Percentiles rank a stretch among this genome's conserved stretches.
Evolutionary conservation across 2,329 filamentous ascomycete genomes (phyloP).

Genomic region (Alternaria burnsii): DNA sequence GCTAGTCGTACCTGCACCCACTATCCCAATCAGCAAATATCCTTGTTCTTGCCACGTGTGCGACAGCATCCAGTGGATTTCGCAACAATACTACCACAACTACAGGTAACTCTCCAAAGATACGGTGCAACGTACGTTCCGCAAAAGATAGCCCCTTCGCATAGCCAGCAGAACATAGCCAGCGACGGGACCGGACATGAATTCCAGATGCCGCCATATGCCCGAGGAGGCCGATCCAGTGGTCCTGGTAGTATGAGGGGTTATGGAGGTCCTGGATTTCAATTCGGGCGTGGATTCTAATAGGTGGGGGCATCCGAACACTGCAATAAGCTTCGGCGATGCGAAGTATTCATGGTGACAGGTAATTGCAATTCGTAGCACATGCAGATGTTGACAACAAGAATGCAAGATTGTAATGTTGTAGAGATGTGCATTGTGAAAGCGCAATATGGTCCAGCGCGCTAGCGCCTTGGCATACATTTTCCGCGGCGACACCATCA

Average conservation of each 20-base stretch:
- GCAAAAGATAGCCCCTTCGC: neutral
- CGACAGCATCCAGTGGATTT: neutral
- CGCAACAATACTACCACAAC: neutral
- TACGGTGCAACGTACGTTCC: conserved; percentile 12
- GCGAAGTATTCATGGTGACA: neutral
- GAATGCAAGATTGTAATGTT: neutral
- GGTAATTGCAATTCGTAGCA: neutral
- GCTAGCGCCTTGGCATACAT: conserved; percentile 17
- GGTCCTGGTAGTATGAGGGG: neutral
- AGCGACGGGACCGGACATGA: neutral
- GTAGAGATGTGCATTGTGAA: neutral
- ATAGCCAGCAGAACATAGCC: neutral
- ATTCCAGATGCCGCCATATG: neutral
- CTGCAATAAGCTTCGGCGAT: neutral
- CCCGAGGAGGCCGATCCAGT: neutral
- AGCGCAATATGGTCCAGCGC: neutral
- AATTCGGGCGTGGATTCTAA: neutral
- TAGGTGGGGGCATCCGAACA: neutral
- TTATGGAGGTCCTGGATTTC: neutral
- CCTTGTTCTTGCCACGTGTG: too few species aligned
- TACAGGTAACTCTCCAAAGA: neutral
- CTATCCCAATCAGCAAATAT: neutral
- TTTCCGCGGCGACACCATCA: conserved; percentile 14
- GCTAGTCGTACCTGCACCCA: neutral
- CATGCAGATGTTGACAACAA: neutral